Base-by-base conservation (phyloP, 805 yeast species). In the Hanseniaspora clermontiae region DNA sequence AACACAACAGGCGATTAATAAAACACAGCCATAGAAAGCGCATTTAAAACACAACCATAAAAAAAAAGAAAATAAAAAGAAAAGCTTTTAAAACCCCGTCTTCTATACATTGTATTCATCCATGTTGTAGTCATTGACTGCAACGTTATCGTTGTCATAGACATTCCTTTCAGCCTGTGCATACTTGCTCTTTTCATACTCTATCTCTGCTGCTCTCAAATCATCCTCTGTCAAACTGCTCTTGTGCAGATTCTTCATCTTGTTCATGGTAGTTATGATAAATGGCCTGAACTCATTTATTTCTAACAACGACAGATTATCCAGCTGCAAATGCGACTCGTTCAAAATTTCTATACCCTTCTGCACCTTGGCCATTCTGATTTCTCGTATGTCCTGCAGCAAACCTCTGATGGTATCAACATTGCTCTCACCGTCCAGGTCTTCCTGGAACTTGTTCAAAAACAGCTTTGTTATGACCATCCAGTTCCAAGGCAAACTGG, bases 201-300 rank as follows among this genome's bases (percentile, higher is more conserved):
- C 55, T 29, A 42, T 6, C 29, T 24, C 42, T 14, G 24, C 43
- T 3, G 46, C 50, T 36, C 31, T 27, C n/a, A 43, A 24, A 19
- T 42, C 49, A 0, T 50, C 55, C 14, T 51, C 42, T 9, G 53
- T 42, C 38, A 46, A 24, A 46, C 59, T 56, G 10, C 65, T 63
- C 20, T 63, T 46, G 57, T 68, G 71, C 37, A 88, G 65, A 54
- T 74, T 73, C 49, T 87, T 74, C 59, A 93, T 69, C 61, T 83
- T 83, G 58, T 82, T 82, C 97, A 93, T 91, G 0, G 87, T 84
- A 14, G 73, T 72, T n/a, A 81, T 72, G 37, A 89, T 81, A 64
- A 88, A 85, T 2, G 96, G 95, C 60, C 96, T 72, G 53, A 90
- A 71, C 66, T 88, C 96, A 66, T 89, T 90, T 60, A 93, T 83